Base-by-base conservation (phyloP, 2,329 filamentous ascomycete genomes). In the Colletotrichum sp. region DNA sequence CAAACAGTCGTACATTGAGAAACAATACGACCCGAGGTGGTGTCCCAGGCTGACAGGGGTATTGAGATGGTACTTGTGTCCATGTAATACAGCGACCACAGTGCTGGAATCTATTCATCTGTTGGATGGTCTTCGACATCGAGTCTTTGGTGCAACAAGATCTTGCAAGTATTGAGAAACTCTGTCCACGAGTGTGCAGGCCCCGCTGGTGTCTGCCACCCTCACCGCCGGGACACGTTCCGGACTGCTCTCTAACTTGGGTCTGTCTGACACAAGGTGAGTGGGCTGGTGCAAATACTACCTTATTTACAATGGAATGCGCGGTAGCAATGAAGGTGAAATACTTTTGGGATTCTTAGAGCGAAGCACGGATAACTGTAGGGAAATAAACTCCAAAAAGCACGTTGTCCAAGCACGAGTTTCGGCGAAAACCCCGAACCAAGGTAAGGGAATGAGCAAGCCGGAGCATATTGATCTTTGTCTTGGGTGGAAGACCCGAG, bases 131-230 rank as follows among this genome's bases (percentile, higher is more conserved):
- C 32, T 49, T 32, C 39, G 44, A 6, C 32, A 64, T 64, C 44
- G 70, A 76, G 55, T 76, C 70, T 68, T 26, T 59, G 34, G 55
- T 64, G 24, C 63, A 21, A 64, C 70, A 12, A 68, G 44, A 76
- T 73, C 63, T 64, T n/a, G 34, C 18, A 44, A 21, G n/a, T 16
- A 32, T 13, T 55, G 52, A 26, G n/a, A 30, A 63, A 60, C 10
- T 55, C 2, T 75, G 30, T 16, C 7, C 8, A 32, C 12, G 49
- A 21, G 49, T 24, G 3, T 21, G 2, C 10, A 13, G n/a, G 44
- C 44, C n/a, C 44, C 44, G 44, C 44, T 52, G n/a, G n/a, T 52
- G 10, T 52, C 44, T 21, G 44, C n/a, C n/a, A 52, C n/a, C 6
- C 44, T 52, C 44, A 21, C 44, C 44, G 44, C n/a, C 44, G 44